Base-by-base conservation (phyloP, 2,329 filamentous ascomycete genomes). In the Anisogramma anomala region DNA sequence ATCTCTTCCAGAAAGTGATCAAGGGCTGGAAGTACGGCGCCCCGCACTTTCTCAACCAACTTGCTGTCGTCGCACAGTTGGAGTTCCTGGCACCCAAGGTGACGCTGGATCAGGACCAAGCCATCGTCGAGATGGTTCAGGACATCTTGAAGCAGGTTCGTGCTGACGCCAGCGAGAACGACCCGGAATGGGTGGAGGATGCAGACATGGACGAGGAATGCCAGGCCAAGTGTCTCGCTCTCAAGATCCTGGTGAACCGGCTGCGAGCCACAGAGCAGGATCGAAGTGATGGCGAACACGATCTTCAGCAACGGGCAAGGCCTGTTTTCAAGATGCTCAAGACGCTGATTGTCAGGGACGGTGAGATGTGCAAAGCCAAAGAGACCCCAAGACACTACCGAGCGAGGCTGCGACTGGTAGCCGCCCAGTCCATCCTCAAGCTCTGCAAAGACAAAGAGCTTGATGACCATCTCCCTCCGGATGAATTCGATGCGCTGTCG, bases 171-270 rank as follows among this genome's bases (percentile, higher is more conserved):
- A 67, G 67, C 26, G 67, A 69, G 1, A 60, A 61, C 1, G 70
- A 77, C 43, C 74, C 74, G 13, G 68, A 69, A 4, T 89, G 85
- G 82, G 75, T 79, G 13, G 67, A 77, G 11, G 74, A 82, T 43
- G 70, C 74, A 10, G 70, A 76, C 25, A 64, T 86, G 49, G 84
- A 94, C 49, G 77, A 89, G 39, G 87, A 94, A 54, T 81, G 85
- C 13, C 73, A 80, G 46, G 82, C 87, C 15, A 95, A 96, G 60
- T 75, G 79, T 42, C 79, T 86, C 66, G 83, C 88, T 1, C 65
- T 96, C 35, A 89, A 82, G 56, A 82, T 87, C 13, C 68, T 96
- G 19, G 85, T 91, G 45, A 96, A 96, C 58, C 77, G 84, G 40
- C 70, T 94, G 14, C 77, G 88, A 28, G 82, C 58, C 45, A 72